These are phyloP conservation scores for Talaromyces trachyspermus DNA, from an alignment of 495 filamentous ascomycete species.

Conservation along the genomic window DNA sequence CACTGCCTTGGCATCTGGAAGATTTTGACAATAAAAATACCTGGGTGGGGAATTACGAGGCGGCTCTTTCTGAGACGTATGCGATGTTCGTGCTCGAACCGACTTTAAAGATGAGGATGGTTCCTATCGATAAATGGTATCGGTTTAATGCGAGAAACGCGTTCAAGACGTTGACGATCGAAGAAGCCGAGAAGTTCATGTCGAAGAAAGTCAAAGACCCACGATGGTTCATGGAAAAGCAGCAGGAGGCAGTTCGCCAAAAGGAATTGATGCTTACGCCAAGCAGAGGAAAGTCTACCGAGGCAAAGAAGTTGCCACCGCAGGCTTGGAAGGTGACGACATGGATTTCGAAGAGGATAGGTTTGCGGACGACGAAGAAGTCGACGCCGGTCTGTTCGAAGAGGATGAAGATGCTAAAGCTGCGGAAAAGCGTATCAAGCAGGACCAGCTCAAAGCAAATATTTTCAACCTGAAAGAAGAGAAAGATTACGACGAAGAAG, in stretches of 20 bases:
- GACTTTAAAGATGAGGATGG: constrained; percentile 63
- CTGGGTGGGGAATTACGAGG: constrained; percentile 88
- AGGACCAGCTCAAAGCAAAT: constrained; percentile 81
- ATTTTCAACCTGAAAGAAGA: constrained; percentile 80
- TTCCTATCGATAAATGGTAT: constrained; percentile 93
- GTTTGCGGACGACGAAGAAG: constrained; percentile 86
- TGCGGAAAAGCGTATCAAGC: constrained; percentile 75
- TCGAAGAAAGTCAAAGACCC: constrained; percentile 62
- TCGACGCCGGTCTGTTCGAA: constrained; percentile 63
- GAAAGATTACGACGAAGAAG: constrained; percentile 75
- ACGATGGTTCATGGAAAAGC: constrained; percentile 70
- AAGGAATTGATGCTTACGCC: constrained; percentile 44
- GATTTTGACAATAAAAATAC: constrained; percentile 90
- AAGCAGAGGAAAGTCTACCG: constrained; percentile 38
- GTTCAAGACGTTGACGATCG: constrained; percentile 71
- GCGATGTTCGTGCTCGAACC: constrained; percentile 65
- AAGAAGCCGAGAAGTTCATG: constrained; percentile 80
- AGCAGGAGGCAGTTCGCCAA: constrained; percentile 40
- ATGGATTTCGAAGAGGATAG: constrained; percentile 59
- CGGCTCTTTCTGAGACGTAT: constrained; percentile 68
- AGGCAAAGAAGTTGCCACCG: constrained; percentile 28
- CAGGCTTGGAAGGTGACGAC: constrained; percentile 46
- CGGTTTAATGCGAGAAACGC: constrained; percentile 77
- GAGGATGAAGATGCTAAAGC: constrained; percentile 85
- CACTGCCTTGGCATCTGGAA: constrained; percentile 91